Conservation (phyloP, 768 basidiomycete species). For the Clavulina sp. region DNA sequence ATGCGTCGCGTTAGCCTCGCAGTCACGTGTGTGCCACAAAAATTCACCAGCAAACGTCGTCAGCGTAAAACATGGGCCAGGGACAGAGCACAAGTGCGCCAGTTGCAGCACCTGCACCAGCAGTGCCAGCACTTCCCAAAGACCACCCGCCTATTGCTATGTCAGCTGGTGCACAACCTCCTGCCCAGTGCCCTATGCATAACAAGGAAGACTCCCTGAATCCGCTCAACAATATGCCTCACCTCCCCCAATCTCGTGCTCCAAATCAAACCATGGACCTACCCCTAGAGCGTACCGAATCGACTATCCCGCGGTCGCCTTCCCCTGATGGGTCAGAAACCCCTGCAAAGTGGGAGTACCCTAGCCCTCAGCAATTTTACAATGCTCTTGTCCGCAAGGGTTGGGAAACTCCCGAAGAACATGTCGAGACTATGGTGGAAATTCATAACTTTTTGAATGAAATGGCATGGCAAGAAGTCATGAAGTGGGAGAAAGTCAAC, state of each 20-base stretch:
- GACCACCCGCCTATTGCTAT: not conserved
- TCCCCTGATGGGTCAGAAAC: constrained; percentile 13
- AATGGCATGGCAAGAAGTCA: constrained; percentile 85
- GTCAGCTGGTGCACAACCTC: not conserved
- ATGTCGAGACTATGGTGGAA: constrained; percentile 91
- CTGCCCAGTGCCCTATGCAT: constrained; percentile 1
- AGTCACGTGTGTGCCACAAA: too few relatives aligned
- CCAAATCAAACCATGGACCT: constrained; percentile 40
- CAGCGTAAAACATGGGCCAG: too few relatives aligned
- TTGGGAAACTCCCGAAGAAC: constrained; percentile 92
- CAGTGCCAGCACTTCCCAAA: not conserved
- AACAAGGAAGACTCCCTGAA: constrained; percentile 25
- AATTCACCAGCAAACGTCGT: too few relatives aligned
- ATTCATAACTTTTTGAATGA: constrained; percentile 98
- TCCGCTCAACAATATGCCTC: constrained; percentile 73
- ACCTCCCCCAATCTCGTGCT: constrained; percentile 50
- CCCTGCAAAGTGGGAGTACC: constrained; percentile 71
- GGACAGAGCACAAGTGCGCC: not conserved
- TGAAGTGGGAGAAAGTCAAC: constrained; percentile 71
- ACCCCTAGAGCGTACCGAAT: constrained; percentile 56
- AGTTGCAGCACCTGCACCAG: too few relatives aligned
- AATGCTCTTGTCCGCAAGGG: constrained; percentile 93
- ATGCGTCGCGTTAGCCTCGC: too few relatives aligned
- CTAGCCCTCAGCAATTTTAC: constrained; percentile 94
- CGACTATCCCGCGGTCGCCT: constrained; percentile 62